Percentiles rank a stretch among this genome's conserved stretches.
Evolutionary conservation across 192 early-diverging fungal species (phyloP).

Genomic region (Dimargaris cristalligena): DNA sequence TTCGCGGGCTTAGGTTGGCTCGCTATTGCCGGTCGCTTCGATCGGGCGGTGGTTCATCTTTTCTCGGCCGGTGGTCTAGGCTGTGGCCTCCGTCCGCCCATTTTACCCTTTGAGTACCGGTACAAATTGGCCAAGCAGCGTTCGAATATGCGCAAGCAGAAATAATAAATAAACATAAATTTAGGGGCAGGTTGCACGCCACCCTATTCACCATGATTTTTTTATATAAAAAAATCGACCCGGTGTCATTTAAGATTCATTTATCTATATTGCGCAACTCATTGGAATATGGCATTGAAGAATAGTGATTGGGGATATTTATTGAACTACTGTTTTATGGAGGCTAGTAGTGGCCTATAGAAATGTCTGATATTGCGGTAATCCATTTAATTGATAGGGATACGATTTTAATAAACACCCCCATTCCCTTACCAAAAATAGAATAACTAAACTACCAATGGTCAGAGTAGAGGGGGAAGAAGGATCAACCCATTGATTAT

Average conservation of each 20-base stretch:
- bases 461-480: background rate
- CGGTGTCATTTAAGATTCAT: no score
- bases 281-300: no score
- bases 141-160: conserved; percentile 7
- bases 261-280: no score
- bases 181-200: no score
- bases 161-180: background rate
- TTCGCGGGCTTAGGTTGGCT: conserved; percentile 50
- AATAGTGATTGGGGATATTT: no score
- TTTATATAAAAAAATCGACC: no score
- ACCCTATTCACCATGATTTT: no score
- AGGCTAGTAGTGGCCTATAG: background rate
- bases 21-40: conserved; percentile 33
- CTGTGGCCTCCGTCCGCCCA: conserved; percentile 31
- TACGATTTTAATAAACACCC: background rate
- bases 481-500: background rate
- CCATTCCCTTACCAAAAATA: background rate
- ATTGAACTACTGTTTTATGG: background rate
- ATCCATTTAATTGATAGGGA: background rate
- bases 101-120: conserved; percentile 46
- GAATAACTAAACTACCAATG: background rate
- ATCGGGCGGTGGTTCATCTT: conserved; percentile 28
- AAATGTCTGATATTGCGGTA: background rate
- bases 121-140: background rate
- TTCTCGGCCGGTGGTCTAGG: conserved; percentile 32